Evolutionary conservation across 2,329 filamentous ascomycete genomes (phyloP).

Genomic region (Canariomyces notabilis): DNA sequence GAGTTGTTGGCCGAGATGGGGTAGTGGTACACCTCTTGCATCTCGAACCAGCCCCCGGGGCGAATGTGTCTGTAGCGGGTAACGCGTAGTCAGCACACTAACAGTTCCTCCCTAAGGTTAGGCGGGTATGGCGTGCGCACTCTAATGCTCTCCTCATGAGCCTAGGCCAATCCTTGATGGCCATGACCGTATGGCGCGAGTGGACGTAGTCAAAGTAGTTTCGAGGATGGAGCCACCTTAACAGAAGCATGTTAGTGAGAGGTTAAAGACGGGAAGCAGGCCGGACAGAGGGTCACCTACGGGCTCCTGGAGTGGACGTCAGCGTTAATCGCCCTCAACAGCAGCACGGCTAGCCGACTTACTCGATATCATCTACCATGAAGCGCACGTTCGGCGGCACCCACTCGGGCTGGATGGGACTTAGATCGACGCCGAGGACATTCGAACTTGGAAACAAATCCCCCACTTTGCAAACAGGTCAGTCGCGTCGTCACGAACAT

Average conservation of each 20-base stretch:
- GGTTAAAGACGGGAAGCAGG: too few relatives aligned
- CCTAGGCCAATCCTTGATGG: slow-evolving; percentile 50
- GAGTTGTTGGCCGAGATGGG: slow-evolving; percentile 40
- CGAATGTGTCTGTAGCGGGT: slow-evolving; percentile 34
- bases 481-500: not conserved
- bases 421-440: slow-evolving; percentile 40
- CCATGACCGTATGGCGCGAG: slow-evolving; percentile 35
- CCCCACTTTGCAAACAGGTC: slow-evolving; percentile 30
- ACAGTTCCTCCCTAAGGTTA: not conserved
- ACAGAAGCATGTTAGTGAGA: not conserved
- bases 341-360: slow-evolving; percentile 16
- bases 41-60: slow-evolving; percentile 49
- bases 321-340: slow-evolving; percentile 35
- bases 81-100: not conserved
- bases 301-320: slow-evolving; percentile 17
- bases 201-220: slow-evolving; percentile 59
- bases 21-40: slow-evolving; percentile 42
- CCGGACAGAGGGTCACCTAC: slow-evolving; percentile 17
- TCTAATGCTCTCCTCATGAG: slow-evolving; percentile 43
- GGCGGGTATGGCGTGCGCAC: slow-evolving; percentile 30
- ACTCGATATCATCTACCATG: slow-evolving; percentile 57
- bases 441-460: slow-evolving; percentile 38
- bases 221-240: slow-evolving; percentile 40
- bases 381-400: slow-evolving; percentile 58
- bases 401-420: slow-evolving; percentile 43